A percentile compares a stretch with the other conserved stretches of the same genome.
phyloP scores from a whole-genome alignment of 148 eudicot genomes.

The Nepenthes mirabilis region DNA sequence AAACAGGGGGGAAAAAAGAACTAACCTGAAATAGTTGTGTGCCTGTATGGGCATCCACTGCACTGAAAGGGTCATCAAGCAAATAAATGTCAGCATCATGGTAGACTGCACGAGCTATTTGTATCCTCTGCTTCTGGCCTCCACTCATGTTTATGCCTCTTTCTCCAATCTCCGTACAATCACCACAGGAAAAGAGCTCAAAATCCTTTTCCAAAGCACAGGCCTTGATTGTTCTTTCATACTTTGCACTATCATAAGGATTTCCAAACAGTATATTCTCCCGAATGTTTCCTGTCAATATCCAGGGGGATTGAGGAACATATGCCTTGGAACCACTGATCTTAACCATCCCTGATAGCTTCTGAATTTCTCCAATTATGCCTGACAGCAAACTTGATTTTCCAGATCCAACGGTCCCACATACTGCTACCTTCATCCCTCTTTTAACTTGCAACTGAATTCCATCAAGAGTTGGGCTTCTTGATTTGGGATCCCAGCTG shows the following conservation, averaged over 20 bases:
- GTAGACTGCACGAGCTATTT: slow-evolving; percentile 95
- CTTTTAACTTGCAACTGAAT: slow-evolving; percentile 40
- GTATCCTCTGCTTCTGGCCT: slow-evolving; percentile 96
- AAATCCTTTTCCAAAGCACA: slow-evolving; percentile 90
- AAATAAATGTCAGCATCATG: slow-evolving; percentile 90
- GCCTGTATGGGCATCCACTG: slow-evolving; percentile 98
- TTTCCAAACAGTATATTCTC: slow-evolving; percentile 88
- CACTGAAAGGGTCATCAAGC: slow-evolving; percentile 97
- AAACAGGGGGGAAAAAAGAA: not conserved
- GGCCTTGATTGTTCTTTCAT: slow-evolving; percentile 50
- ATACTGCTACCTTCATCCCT: slow-evolving; percentile 95
- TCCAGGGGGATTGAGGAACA: slow-evolving; percentile 97
- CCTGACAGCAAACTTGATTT: slow-evolving; percentile 85
- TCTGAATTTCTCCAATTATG: slow-evolving; percentile 78
- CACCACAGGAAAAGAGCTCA: slow-evolving; percentile 78
- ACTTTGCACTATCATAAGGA: slow-evolving; percentile 47
- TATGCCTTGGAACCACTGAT: slow-evolving; percentile 87
- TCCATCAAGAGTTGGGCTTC: slow-evolving; percentile 48
- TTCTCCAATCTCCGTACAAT: slow-evolving; percentile 89
- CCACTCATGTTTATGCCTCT: slow-evolving; percentile 98
- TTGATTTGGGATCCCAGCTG: slow-evolving; percentile 48
- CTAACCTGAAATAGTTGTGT: slow-evolving; percentile 83
- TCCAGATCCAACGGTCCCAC: slow-evolving; percentile 97
- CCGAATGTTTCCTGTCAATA: slow-evolving; percentile 74
- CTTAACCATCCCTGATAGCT: slow-evolving; percentile 52